These are phyloP conservation scores for Alnus glutinosa DNA, from an alignment of 306 rosid species.

Conservation along the genomic window DNA sequence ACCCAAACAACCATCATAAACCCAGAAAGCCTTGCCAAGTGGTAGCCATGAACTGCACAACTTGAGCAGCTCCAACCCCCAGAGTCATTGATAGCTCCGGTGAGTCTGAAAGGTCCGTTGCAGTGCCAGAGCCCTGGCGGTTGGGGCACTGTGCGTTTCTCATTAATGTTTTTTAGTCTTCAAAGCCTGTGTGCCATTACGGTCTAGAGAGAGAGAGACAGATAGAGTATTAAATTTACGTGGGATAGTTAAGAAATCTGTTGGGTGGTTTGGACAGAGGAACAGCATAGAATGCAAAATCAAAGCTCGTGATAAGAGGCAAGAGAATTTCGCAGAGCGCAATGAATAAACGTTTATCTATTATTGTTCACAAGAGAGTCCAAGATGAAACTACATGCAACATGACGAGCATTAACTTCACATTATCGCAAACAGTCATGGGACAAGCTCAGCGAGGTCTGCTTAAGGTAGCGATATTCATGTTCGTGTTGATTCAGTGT, in stretches of 20 bases:
- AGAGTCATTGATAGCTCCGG: constrained; percentile 45
- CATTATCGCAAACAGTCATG: constrained; percentile 45
- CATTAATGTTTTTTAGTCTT: constrained; percentile 11
- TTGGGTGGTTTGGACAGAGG: constrained; percentile 18
- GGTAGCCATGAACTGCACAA: no score
- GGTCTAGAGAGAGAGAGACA: neutral
- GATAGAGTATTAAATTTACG: neutral
- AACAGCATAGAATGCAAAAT: constrained; percentile 30
- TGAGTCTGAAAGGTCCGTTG: constrained; percentile 37
- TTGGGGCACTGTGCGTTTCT: constrained; percentile 14
- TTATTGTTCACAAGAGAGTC: constrained; percentile 16
- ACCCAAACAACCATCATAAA: neutral
- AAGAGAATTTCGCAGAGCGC: constrained; percentile 19
- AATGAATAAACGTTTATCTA: neutral
- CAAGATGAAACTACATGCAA: constrained; percentile 24
- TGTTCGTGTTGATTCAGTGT: constrained; percentile 43
- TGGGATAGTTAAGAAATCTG: constrained; percentile 20
- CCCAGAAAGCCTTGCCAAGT: no score
- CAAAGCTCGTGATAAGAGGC: constrained; percentile 48
- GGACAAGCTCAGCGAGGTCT: constrained; percentile 36
- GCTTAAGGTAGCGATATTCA: constrained; percentile 24
- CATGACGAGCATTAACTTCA: constrained; percentile 17
- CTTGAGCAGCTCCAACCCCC: neutral
- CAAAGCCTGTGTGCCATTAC: no score
- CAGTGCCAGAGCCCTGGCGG: constrained; percentile 14